Conservation (phyloP, 257 asterid species). For the Haberlea rhodopensis region DNA sequence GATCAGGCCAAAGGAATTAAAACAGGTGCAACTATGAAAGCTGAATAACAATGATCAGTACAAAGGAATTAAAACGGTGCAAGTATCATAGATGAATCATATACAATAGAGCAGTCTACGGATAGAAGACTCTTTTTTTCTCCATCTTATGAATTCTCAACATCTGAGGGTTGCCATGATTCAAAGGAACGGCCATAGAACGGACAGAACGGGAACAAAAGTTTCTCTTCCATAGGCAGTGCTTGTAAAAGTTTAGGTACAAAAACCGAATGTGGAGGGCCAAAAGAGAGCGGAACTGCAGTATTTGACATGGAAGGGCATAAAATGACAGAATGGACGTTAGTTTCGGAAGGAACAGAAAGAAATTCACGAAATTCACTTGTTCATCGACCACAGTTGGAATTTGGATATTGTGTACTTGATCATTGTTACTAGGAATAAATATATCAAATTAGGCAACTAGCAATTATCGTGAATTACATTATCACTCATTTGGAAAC, state of each 20-base stretch:
- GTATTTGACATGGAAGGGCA: not conserved
- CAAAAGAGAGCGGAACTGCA: not conserved
- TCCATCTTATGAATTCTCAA: too few species aligned
- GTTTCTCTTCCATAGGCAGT: not conserved
- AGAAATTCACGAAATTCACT: not conserved
- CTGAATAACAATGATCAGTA: not conserved
- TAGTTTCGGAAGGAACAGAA: not conserved
- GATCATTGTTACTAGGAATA: too few species aligned
- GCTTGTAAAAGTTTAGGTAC: not conserved
- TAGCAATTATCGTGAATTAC: too few species aligned
- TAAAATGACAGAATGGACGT: not conserved
- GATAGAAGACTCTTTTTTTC: not conserved
- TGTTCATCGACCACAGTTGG: not conserved
- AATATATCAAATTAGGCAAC: too few species aligned
- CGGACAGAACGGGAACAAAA: not conserved
- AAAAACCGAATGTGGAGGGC: not conserved
- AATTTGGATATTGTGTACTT: too few species aligned
- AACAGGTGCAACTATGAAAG: not conserved
- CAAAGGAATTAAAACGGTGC: not conserved
- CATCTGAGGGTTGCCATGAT: not conserved
- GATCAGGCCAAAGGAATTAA: constrained; percentile 6
- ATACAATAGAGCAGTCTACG: not conserved
- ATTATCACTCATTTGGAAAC: too few species aligned
- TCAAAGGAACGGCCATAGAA: not conserved
- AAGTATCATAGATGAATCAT: not conserved